These are phyloP conservation scores for Casaregolazyma suthepensis DNA, from an alignment of 1,139 yeast genomes.

Conservation along the genomic window DNA sequence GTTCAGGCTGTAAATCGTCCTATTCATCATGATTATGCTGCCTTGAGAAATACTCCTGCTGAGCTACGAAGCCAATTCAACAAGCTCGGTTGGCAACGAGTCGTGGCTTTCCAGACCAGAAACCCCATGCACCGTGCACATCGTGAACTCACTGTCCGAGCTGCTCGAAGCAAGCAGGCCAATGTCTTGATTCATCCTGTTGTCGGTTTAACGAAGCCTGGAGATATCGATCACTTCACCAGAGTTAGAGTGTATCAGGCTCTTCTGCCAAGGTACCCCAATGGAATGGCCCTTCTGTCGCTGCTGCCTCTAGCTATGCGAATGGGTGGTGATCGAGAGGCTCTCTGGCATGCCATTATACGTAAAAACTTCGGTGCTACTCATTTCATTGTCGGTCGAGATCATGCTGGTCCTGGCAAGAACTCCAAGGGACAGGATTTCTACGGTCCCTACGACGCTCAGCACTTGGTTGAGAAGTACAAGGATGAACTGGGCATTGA, in stretches of 20 bases:
- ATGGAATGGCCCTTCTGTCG: slow-evolving; percentile 85
- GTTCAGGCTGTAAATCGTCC: slow-evolving; percentile 80
- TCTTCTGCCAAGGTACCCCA: slow-evolving; percentile 85
- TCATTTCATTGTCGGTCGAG: slow-evolving; percentile 96
- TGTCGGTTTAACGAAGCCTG: slow-evolving; percentile 94
- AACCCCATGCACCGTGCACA: slow-evolving; percentile 99
- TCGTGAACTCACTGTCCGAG: slow-evolving; percentile 91
- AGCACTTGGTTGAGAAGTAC: slow-evolving; percentile 71
- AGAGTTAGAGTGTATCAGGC: slow-evolving; percentile 94
- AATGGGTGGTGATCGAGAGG: slow-evolving; percentile 99
- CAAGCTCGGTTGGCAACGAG: slow-evolving; percentile 78
- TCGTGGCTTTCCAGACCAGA: slow-evolving; percentile 96
- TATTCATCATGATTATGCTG: slow-evolving; percentile 84
- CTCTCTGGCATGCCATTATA: slow-evolving; percentile 96
- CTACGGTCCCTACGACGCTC: slow-evolving; percentile 97
- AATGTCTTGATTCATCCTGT: slow-evolving; percentile 93
- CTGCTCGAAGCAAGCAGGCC: slow-evolving; percentile 73
- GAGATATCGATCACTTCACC: slow-evolving; percentile 96
- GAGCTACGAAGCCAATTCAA: slow-evolving; percentile 81
- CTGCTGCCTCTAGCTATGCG: slow-evolving; percentile 94
- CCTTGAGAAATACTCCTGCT: slow-evolving; percentile 81
- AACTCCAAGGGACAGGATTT: slow-evolving; percentile 91
- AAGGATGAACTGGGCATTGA: slow-evolving; percentile 75
- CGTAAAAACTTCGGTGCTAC: slow-evolving; percentile 96
- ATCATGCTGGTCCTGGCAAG: slow-evolving; percentile 96